Conservation (phyloP, 768 basidiomycete species). For the Hypholoma sublateritium region DNA sequence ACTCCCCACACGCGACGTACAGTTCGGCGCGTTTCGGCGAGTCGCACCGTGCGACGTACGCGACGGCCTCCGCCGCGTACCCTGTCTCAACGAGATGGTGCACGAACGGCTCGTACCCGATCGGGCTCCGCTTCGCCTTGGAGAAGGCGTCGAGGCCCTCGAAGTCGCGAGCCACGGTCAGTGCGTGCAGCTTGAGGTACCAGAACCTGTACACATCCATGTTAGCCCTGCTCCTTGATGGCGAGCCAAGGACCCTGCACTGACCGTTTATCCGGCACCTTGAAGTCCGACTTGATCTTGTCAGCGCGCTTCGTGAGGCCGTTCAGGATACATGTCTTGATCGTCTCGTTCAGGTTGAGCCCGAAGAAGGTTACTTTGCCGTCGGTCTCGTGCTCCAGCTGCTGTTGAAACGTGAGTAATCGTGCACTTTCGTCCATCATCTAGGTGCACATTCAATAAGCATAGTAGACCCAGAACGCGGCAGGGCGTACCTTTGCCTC, state of each 20-base stretch:
- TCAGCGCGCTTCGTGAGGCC: conserved; percentile 88
- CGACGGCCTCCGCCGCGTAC: conserved; percentile 70
- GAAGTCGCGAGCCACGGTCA: conserved; percentile 81
- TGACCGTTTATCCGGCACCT: conserved; percentile 92
- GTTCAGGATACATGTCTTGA: conserved; percentile 73
- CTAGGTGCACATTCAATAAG: conserved; percentile 36
- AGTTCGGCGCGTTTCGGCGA: conserved; percentile 79
- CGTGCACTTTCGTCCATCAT: conserved; percentile 87
- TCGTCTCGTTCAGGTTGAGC: conserved; percentile 83
- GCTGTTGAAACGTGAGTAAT: conserved; percentile 79
- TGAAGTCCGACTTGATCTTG: conserved; percentile 85
- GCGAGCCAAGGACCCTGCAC: conserved; percentile 15
- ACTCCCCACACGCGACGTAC: conserved; percentile 89
- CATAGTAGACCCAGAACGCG: not conserved
- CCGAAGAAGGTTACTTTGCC: conserved; percentile 82
- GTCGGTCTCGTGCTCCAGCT: conserved; percentile 83
- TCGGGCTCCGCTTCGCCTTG: conserved; percentile 86
- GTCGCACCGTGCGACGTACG: conserved; percentile 85
- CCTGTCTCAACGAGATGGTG: conserved; percentile 75
- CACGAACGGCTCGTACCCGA: conserved; percentile 93
- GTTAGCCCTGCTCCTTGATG: not conserved
- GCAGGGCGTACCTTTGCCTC: conserved; percentile 74
- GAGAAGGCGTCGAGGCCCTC: conserved; percentile 85
- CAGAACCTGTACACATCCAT: conserved; percentile 69
- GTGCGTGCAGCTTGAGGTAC: conserved; percentile 86